Conservation (phyloP, 768 basidiomycete genomes). For the Mycena kentingensis region DNA sequence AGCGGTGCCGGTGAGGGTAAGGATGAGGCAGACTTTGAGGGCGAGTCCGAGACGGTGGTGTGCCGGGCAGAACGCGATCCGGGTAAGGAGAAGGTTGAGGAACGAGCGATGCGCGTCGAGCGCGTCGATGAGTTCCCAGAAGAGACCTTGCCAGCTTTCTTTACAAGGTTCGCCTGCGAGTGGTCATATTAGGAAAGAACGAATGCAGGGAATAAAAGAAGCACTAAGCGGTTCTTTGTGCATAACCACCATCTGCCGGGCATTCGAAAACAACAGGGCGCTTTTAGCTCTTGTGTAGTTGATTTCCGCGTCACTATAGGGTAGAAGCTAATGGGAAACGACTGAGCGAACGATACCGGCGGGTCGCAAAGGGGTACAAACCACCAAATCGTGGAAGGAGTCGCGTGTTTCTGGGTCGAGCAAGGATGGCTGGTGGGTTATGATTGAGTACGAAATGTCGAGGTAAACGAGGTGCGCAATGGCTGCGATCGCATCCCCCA, state of each 20-base stretch:
- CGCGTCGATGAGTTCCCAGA: slow-evolving; percentile 15
- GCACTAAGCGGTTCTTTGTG: too few relatives aligned
- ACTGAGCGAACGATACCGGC: neutral
- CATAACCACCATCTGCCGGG: slow-evolving; percentile 1
- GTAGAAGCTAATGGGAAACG: neutral
- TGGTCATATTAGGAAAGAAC: neutral
- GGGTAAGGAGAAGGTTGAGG: slow-evolving; percentile 1
- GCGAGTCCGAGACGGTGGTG: neutral
- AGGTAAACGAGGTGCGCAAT: slow-evolving; percentile 13
- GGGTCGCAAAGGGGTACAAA: neutral
- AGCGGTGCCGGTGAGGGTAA: slow-evolving; percentile 4
- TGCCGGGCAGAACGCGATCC: slow-evolving; percentile 3
- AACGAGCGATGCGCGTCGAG: slow-evolving; percentile 9
- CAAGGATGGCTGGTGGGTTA: neutral
- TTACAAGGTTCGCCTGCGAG: neutral
- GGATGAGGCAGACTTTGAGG: slow-evolving; percentile 8
- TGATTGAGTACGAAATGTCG: slow-evolving; percentile 6
- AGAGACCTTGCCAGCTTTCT: slow-evolving; percentile 3
- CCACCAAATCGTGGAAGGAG: neutral
- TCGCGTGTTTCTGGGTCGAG: neutral
- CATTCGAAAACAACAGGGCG: neutral
- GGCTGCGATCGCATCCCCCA: slow-evolving; percentile 5
- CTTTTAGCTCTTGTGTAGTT: slow-evolving; percentile 16
- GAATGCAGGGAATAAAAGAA: too few relatives aligned
- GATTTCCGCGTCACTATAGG: slow-evolving; percentile 5